These are phyloP conservation scores for Haplographium delicatum DNA, from an alignment of 495 filamentous ascomycete genomes.

Conservation along the genomic window DNA sequence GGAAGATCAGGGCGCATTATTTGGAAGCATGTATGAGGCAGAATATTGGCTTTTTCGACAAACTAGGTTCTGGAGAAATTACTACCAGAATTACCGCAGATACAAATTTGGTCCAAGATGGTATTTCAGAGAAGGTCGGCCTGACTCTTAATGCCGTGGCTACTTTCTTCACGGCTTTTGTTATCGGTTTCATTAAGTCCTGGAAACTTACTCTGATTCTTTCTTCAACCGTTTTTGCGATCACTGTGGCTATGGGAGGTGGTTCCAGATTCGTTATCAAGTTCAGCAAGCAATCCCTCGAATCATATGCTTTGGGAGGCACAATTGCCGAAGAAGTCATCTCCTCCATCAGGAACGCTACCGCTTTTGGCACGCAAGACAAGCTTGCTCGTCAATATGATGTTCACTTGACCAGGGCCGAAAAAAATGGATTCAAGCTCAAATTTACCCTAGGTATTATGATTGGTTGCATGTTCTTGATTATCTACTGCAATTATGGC, in stretches of 20 bases:
- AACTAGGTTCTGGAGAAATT: slow-evolving; percentile 85
- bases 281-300: slow-evolving; percentile 69
- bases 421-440: slow-evolving; percentile 70
- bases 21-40: slow-evolving; percentile 78
- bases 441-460: slow-evolving; percentile 66
- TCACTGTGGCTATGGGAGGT: slow-evolving; percentile 67
- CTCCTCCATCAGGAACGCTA: slow-evolving; percentile 88
- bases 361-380: slow-evolving; percentile 87
- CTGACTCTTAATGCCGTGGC: slow-evolving; percentile 68
- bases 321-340: slow-evolving; percentile 93
- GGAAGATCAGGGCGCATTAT: slow-evolving; percentile 81
- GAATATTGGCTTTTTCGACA: slow-evolving; percentile 91
- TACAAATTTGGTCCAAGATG: slow-evolving; percentile 83
- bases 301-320: slow-evolving; percentile 76
- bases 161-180: slow-evolving; percentile 81
- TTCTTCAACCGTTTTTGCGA: slow-evolving; percentile 67
- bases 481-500: slow-evolving; percentile 85
- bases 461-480: slow-evolving; percentile 74
- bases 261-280: slow-evolving; percentile 71
- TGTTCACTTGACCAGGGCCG: slow-evolving; percentile 60
- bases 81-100: slow-evolving; percentile 90
- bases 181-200: slow-evolving; percentile 81
- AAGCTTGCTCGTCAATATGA: slow-evolving; percentile 85
- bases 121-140: slow-evolving; percentile 80
- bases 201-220: slow-evolving; percentile 83